Evolutionary conservation across 2,329 filamentous ascomycete species (phyloP), one percentile per base, ranked within the genome.

Genomic region (Aspergillus pseudoglaucus): DNA sequence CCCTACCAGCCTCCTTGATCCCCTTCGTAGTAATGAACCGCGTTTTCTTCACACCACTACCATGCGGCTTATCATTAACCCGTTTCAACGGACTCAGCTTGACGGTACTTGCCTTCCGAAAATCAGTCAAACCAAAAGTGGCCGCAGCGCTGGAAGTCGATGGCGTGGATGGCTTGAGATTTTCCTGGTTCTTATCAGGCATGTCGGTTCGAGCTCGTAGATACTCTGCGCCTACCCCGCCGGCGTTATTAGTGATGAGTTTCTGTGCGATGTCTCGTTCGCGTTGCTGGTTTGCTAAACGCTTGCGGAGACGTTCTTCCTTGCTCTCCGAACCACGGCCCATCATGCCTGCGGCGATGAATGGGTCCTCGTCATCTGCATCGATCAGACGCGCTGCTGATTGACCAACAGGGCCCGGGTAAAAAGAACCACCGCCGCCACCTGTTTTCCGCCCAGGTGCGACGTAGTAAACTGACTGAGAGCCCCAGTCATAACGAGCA

Each of bases 1-100:
- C 87, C 50, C 85, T 75, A 1, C 87, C 87, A 3, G 87, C 86
- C 66, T 88, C 85, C 47, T 82, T 79, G 52, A 90, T 90, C 0
- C 87, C 87, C 63, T 84, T 87, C 38, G 83, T 82, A 22, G 87
- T 88, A 37, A 90, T 78, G 61, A 90, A 90, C n/a, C 86, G 76
- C 45, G 86, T 90, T 75, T 88, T 88, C 69, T 88, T 60, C 61
- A 75, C 54, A 51, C 63, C 65, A 50, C 62, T 62, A 22, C 59
- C 59, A 45, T 63, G 61, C 14, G 59, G 60, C 39, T 53, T 63
- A 54, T 61, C 60, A 52, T 67, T 60, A 10, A 60, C 60, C 22
- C 68, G 63, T 50, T 71, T 72, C 54, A 66, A 60, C 4, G 70
- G 70, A 15, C 68, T 67, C 25, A 74, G 55, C 15, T 67, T 64